Conservation (phyloP, 257 asterid genomes). For the Anisodus acutangulus region DNA sequence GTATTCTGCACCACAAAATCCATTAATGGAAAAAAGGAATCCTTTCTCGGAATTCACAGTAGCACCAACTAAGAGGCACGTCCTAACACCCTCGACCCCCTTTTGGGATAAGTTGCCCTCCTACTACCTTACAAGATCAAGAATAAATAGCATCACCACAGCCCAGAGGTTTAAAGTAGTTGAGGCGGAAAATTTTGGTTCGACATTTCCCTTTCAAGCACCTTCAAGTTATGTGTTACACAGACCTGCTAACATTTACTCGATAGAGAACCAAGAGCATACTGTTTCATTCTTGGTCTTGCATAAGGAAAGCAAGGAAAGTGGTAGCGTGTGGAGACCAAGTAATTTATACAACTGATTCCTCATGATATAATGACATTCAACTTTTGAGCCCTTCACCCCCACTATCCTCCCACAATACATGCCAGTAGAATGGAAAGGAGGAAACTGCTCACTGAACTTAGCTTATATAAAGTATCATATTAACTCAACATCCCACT, state of each 20-base stretch:
- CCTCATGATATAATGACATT: background rate
- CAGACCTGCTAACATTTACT: constrained; percentile 11
- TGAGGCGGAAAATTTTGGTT: background rate
- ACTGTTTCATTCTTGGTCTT: background rate
- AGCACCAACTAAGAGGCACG: background rate
- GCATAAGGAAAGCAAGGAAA: background rate
- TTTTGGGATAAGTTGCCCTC: background rate
- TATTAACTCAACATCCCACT: background rate
- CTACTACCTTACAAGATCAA: background rate
- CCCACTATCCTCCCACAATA: background rate
- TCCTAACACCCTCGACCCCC: background rate
- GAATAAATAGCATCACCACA: background rate
- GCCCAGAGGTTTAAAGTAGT: background rate
- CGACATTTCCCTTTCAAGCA: constrained; percentile 23
- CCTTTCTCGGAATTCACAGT: background rate
- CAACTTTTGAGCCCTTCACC: constrained; percentile 10
- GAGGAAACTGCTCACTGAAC: constrained; percentile 16
- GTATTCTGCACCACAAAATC: constrained; percentile 17
- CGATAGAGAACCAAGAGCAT: constrained; percentile 14
- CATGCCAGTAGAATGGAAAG: constrained; percentile 19
- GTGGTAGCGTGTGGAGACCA: background rate
- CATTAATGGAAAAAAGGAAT: constrained; percentile 19
- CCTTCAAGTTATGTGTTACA: background rate
- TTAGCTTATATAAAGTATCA: background rate
- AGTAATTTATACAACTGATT: constrained; percentile 12